phyloP scores from a whole-genome alignment of 192 early-diverging fungal genomes.

The Coemansia interrupta region DNA sequence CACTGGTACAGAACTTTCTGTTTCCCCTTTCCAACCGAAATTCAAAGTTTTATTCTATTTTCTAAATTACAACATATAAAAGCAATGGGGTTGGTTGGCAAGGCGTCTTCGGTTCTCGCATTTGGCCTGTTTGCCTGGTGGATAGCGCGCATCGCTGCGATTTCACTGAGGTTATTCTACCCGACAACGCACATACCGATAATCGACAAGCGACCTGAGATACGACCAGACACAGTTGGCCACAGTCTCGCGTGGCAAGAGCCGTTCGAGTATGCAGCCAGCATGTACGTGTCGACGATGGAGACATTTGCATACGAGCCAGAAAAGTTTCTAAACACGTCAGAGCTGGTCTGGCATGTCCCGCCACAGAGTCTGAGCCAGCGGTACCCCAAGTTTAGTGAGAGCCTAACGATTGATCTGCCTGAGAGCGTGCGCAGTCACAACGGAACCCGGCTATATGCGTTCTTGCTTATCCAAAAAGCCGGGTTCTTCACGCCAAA shows the following conservation, averaged over 20 bases:
- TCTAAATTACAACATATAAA: not conserved
- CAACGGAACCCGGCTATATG: constrained; percentile 35
- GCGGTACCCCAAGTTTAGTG: constrained; percentile 18
- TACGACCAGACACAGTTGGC: constrained; percentile 2
- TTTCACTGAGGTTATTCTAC: constrained; percentile 37
- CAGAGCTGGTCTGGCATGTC: constrained; percentile 31
- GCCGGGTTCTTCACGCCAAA: constrained; percentile 12
- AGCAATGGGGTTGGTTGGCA: constrained; percentile 29
- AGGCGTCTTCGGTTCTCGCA: constrained; percentile 19
- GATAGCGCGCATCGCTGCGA: constrained; percentile 13
- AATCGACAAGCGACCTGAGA: constrained; percentile 15
- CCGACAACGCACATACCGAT: constrained; percentile 43
- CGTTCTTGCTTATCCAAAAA: constrained; percentile 39
- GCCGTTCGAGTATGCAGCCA: constrained; percentile 40
- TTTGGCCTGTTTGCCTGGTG: constrained; percentile 34
- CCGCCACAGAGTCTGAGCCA: constrained; percentile 30
- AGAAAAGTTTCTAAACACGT: constrained; percentile 23
- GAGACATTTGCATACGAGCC: constrained; percentile 10
- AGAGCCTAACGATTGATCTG: constrained; percentile 13
- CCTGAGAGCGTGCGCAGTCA: constrained; percentile 14
- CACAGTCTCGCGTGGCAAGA: constrained; percentile 43
- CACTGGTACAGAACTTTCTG: too few species aligned
- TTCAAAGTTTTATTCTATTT: too few species aligned
- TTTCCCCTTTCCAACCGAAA: too few species aligned
- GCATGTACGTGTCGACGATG: constrained; percentile 39